Conservation (phyloP, 345 rosid genomes). For the Lepidium didymum region DNA sequence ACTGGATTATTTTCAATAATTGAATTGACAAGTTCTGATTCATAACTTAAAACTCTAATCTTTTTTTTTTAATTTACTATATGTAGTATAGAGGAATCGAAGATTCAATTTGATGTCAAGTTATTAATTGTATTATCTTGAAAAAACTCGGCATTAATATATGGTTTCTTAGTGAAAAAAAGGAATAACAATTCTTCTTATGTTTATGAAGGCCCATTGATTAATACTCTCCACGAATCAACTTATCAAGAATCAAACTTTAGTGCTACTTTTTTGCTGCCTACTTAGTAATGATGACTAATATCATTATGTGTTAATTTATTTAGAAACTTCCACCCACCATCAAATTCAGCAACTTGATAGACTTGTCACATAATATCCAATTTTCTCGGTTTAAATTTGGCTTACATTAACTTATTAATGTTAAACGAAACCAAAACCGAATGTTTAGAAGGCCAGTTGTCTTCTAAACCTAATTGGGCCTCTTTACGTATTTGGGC, state of each 20-base stretch:
- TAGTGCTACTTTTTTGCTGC: neutral
- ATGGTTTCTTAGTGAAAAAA: too few species aligned
- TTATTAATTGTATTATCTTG: too few species aligned
- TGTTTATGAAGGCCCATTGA: neutral
- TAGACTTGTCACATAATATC: neutral
- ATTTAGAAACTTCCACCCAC: neutral
- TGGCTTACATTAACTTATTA: neutral
- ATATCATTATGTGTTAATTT: neutral
- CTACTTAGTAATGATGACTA: slow-evolving; percentile 18
- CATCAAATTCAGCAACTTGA: neutral
- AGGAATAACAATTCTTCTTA: neutral
- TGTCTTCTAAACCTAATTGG: neutral
- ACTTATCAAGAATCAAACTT: slow-evolving; percentile 9
- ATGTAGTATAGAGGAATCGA: too few species aligned
- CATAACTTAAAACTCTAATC: too few species aligned
- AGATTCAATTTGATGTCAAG: too few species aligned
- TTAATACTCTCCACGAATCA: neutral
- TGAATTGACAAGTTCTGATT: too few species aligned
- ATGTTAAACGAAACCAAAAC: neutral
- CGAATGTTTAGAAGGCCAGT: neutral
- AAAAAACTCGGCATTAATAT: too few species aligned
- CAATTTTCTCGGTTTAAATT: neutral
- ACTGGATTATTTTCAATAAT: too few species aligned
- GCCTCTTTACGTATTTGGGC: neutral
- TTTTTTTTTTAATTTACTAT: too few species aligned